phyloP scores from a whole-genome alignment of 768 basidiomycete genomes.

The Lactarius deliciosus region DNA sequence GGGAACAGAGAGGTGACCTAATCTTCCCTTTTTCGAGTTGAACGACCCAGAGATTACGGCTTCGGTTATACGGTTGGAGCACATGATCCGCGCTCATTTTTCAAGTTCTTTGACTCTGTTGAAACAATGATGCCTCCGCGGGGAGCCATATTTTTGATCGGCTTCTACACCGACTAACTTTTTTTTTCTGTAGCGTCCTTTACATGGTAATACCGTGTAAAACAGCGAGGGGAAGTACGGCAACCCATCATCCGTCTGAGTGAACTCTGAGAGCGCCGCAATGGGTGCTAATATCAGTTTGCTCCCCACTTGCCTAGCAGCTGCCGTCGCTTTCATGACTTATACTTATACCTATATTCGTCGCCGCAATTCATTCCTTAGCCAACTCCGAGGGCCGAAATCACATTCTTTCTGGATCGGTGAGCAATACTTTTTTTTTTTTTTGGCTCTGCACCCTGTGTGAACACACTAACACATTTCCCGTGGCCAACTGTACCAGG shows the following conservation, averaged over 20 bases:
- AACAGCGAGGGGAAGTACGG: neutral
- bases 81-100: neutral
- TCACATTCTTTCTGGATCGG: constrained; percentile 22
- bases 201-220: neutral
- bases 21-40: neutral
- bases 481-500: constrained; percentile 25
- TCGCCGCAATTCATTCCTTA: constrained; percentile 13
- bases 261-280: neutral
- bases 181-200: neutral
- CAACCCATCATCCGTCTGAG: neutral
- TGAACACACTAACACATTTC: neutral
- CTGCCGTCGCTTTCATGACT: neutral
- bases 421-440: neutral
- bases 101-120: neutral
- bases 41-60: neutral
- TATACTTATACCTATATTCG: neutral
- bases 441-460: neutral
- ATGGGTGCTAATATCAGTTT: neutral
- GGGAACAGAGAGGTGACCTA: neutral
- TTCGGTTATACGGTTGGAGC: neutral
- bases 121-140: neutral
- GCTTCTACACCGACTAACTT: neutral
- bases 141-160: neutral
- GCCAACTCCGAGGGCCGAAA: constrained; percentile 5
- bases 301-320: constrained; percentile 2